Base-by-base conservation (phyloP, 495 filamentous ascomycete genomes). In the Lasiosphaeris hirsuta region DNA sequence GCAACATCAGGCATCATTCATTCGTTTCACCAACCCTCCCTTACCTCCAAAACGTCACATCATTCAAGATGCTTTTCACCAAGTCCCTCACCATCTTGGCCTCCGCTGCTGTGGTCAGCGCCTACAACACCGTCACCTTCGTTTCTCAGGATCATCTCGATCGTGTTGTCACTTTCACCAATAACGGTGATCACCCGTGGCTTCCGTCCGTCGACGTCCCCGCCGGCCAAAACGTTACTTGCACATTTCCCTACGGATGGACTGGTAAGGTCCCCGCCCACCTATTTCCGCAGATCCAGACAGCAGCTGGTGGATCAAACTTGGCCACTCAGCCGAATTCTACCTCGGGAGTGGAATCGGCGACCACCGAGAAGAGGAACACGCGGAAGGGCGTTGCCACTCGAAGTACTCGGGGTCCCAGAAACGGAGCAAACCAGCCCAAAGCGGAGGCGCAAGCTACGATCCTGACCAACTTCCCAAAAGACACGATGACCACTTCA, bases 121-220 rank as follows among this genome's bases (percentile, higher is more conserved):
- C 67, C 33, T 71, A 72, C 59, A 76, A 72, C 72, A 67, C 68
- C 18, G 62, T 81, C 43, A 72, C 74, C 59, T 80, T 83, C 68
- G 37, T 74, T 58, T 74, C 72, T 64, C 75, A 78, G 60, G 80
- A 83, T 57, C 45, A 50, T n/a, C 65, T 67, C 14, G 55, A 58
- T 47, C 77, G 80, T 52, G 71, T 67, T 34, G 57, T 81, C 59
- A 38, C 58, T 65, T 80, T 79, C 65, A 79, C 73, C 43, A 51
- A 66, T 23, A 71, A 69, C 53, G 63, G 52, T 0, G 68, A 68
- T 49, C 51, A 63, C 10, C 15, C 33, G 0, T 1, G 55, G 3
- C 61, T 78, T 43, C 17, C 42, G 1, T 19, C 60, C 10, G 39
- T 78, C 51, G 64, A 62, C 41, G 55, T 81, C 14, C 19, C 17